Evolutionary conservation across 140 eudicot species (phyloP).

Genomic region (Erigeron philadelphicus): DNA sequence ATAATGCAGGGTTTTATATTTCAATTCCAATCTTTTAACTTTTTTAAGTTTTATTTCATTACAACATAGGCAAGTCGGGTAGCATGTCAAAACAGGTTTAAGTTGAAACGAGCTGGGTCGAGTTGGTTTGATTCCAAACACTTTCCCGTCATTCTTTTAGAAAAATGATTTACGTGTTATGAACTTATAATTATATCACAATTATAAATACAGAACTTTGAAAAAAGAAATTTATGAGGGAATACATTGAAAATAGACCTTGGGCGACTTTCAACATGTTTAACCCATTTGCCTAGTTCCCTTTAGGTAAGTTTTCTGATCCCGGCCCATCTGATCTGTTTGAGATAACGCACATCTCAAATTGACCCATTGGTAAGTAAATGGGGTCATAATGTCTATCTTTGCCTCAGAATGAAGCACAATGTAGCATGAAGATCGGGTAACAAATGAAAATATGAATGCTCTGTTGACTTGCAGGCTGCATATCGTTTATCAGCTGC

Average conservation of each 20-base stretch:
- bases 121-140: neutral
- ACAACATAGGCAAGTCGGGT: neutral
- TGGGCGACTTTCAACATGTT: neutral
- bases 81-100: neutral
- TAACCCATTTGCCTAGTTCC: constrained; percentile 6
- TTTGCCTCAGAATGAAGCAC: neutral
- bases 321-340: neutral
- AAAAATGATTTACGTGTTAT: neutral
- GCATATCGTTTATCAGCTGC: constrained; percentile 63
- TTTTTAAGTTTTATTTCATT: neutral
- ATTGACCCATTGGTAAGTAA: neutral
- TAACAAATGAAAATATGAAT: neutral
- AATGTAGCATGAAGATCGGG: neutral
- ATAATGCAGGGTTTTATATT: too few relatives aligned
- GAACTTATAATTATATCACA: neutral
- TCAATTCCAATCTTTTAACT: neutral
- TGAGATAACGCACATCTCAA: neutral
- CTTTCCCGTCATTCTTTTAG: neutral
- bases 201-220: neutral
- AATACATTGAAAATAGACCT: neutral
- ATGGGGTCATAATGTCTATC: neutral
- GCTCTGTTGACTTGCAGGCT: constrained; percentile 43
- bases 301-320: neutral
- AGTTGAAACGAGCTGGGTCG: neutral
- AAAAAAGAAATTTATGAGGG: neutral